Evolutionary conservation across 495 filamentous ascomycete species (phyloP).

Genomic region (Trypethelium eluteriae): DNA sequence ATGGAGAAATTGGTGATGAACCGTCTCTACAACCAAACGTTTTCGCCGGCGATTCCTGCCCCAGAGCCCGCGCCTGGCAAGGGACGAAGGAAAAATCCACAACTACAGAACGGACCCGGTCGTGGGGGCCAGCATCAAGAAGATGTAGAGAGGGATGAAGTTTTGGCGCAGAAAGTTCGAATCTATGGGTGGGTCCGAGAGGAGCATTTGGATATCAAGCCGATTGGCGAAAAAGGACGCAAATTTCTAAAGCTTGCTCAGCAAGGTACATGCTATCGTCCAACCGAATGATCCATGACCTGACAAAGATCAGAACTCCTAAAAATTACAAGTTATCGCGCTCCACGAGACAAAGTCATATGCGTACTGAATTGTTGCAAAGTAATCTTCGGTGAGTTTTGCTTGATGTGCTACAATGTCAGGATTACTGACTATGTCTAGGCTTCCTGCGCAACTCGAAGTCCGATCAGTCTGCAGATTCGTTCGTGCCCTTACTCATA

Average conservation of each 20-base stretch:
- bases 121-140: slow-evolving; percentile 94
- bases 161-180: slow-evolving; percentile 87
- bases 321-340: slow-evolving; percentile 93
- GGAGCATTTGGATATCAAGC: slow-evolving; percentile 87
- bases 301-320: slow-evolving; percentile 55
- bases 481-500: slow-evolving; percentile 91
- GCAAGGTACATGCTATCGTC: slow-evolving; percentile 52
- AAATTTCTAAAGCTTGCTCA: slow-evolving; percentile 84
- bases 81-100: slow-evolving; percentile 60
- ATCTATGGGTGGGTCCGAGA: slow-evolving; percentile 95
- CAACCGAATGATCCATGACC: not conserved
- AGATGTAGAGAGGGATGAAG: slow-evolving; percentile 92
- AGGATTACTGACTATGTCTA: slow-evolving; percentile 27
- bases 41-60: slow-evolving; percentile 83
- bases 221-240: slow-evolving; percentile 72
- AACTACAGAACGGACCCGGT: slow-evolving; percentile 59
- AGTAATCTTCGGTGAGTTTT: slow-evolving; percentile 80
- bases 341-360: slow-evolving; percentile 95
- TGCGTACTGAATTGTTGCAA: slow-evolving; percentile 99
- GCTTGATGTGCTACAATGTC: not conserved
- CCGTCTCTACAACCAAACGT: slow-evolving; percentile 88
- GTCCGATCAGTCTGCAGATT: slow-evolving; percentile 88
- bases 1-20: slow-evolving; percentile 99
- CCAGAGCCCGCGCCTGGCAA: slow-evolving; percentile 65
- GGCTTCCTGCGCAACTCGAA: slow-evolving; percentile 87